Conservation (phyloP, 2,329 filamentous ascomycete species). For the Cadophora sp. region DNA sequence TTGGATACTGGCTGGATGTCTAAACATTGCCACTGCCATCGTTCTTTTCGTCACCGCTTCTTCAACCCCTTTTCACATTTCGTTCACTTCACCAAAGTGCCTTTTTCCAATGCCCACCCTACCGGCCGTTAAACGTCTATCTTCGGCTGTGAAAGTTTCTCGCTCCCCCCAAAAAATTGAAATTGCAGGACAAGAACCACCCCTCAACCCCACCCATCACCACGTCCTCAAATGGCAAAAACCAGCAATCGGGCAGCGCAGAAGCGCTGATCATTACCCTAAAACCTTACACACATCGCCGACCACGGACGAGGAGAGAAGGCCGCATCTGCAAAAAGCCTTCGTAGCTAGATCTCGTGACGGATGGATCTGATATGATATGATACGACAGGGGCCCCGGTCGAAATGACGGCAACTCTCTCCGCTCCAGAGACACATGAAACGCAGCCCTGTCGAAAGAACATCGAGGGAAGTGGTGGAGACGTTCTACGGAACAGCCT, state of each 20-base stretch:
- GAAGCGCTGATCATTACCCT: not conserved
- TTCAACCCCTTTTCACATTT: not conserved
- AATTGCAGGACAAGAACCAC: conserved; percentile 9
- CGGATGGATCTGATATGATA: not conserved
- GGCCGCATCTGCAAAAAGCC: not conserved
- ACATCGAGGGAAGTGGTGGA: not conserved
- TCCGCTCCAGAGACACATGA: conserved; percentile 3
- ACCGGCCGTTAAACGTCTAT: not conserved
- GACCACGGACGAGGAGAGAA: conserved; percentile 1
- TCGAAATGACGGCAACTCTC: conserved; percentile 7
- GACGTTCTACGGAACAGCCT: conserved; percentile 1
- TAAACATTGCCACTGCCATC: not conserved
- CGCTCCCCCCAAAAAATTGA: not conserved
- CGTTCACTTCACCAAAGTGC: not conserved
- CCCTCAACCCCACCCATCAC: not conserved
- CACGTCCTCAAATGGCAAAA: not conserved
- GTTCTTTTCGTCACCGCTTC: not conserved
- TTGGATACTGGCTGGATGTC: not conserved
- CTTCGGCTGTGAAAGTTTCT: not conserved
- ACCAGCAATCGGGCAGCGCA: not conserved
- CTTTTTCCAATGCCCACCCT: not conserved
- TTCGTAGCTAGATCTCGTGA: conserved; percentile 1
- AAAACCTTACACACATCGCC: not conserved
- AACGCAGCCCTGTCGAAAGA: conserved; percentile 12
- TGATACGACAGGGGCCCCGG: not conserved